Evolutionary conservation across 768 basidiomycete species (phyloP).

Genomic region (Pulveroboletus sp.): DNA sequence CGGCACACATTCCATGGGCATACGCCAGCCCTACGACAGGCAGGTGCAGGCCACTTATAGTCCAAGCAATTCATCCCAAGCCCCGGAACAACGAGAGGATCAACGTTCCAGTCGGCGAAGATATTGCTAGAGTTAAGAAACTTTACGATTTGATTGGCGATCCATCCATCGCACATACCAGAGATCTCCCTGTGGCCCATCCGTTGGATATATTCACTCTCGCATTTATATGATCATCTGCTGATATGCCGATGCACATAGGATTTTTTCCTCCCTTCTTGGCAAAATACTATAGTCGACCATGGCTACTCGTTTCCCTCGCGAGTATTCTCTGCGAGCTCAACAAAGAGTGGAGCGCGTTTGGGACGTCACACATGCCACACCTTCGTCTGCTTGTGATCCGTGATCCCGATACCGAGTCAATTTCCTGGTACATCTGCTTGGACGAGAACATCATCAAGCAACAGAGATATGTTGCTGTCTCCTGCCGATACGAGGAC

Average conservation of each 20-base stretch:
- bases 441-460: constrained; percentile 1
- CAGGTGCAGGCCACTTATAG: constrained; percentile 15
- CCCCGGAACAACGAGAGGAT: not conserved
- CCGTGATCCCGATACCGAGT: not conserved
- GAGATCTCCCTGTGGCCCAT: constrained; percentile 7
- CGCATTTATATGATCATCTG: constrained; percentile 13
- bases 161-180: not conserved
- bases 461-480: constrained; percentile 13
- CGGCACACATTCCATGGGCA: constrained; percentile 11
- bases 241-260: not conserved
- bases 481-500: constrained; percentile 18
- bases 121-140: not conserved
- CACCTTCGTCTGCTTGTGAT: constrained; percentile 18
- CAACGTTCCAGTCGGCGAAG: constrained; percentile 1
- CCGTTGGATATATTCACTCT: constrained; percentile 17
- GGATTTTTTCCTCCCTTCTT: constrained; percentile 16
- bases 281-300: constrained; percentile 17
- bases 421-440: constrained; percentile 1
- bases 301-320: constrained; percentile 21
- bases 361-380: constrained; percentile 7
- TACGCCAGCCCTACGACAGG: constrained; percentile 23
- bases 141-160: constrained; percentile 20
- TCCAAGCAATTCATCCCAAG: constrained; percentile 23
- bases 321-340: constrained; percentile 19
- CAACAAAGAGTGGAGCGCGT: constrained; percentile 1